Percentiles rank a stretch among this genome's conserved stretches.
These are phyloP conservation scores for Rhizopogon rudus DNA, from an alignment of 768 basidiomycete genomes.

Conservation along the genomic window DNA sequence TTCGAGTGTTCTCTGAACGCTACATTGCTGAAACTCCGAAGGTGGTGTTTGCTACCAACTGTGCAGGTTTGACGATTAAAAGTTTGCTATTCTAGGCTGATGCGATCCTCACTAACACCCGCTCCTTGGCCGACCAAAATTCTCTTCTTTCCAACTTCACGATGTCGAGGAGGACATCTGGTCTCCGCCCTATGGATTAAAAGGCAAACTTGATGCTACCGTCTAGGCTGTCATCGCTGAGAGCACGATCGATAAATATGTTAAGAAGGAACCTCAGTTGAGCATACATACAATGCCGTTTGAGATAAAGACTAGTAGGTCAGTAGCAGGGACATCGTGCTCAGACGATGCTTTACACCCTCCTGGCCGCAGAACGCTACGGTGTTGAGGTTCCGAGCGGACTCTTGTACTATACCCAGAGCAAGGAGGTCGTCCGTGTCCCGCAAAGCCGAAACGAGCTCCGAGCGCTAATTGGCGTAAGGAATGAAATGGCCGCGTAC, in stretches of 20 bases:
- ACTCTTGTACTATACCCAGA: conserved; percentile 91
- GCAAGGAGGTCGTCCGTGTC: conserved; percentile 81
- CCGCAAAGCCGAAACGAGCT: conserved; percentile 79
- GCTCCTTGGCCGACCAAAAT: conserved; percentile 41
- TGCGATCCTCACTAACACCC: conserved; percentile 65
- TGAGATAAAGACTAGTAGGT: conserved; percentile 93
- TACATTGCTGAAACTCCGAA: conserved; percentile 66
- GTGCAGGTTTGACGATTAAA: background rate
- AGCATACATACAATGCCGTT: conserved; percentile 54
- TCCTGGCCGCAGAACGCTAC: conserved; percentile 90
- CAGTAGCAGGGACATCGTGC: conserved; percentile 81
- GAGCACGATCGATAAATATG: conserved; percentile 20
- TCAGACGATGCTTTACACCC: conserved; percentile 95
- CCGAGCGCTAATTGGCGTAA: conserved; percentile 68
- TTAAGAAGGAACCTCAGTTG: conserved; percentile 15
- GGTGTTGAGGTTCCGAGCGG: conserved; percentile 76
- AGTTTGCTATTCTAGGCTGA: conserved; percentile 37
- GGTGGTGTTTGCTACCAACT: conserved; percentile 30
- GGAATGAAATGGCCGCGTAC: conserved; percentile 83
- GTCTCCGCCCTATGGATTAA: conserved; percentile 92
- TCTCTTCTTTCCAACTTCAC: conserved; percentile 62
- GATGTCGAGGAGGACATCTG: conserved; percentile 98
- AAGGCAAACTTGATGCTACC: conserved; percentile 93
- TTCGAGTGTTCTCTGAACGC: conserved; percentile 56
- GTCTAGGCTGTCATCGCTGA: conserved; percentile 65